Percentiles rank a stretch among this genome's conserved stretches.
Conservation (phyloP, 192 early-diverging fungal genomes). For the Backusella morwellensis region DNA sequence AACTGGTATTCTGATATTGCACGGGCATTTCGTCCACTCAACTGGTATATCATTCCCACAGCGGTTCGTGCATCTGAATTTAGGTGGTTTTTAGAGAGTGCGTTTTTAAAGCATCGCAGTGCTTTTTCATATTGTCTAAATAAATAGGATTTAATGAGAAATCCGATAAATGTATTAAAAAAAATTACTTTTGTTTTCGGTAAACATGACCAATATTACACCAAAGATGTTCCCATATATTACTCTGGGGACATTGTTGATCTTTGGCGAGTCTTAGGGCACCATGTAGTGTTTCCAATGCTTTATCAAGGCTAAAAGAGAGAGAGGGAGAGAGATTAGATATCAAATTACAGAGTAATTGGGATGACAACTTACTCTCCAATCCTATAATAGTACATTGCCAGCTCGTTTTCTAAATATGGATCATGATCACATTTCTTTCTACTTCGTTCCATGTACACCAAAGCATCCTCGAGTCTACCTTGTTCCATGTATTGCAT, state of each 20-base stretch:
- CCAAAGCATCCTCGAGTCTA: constrained; percentile 55
- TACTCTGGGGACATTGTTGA: constrained; percentile 37
- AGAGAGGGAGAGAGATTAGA: constrained; percentile 1
- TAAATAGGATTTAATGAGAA: background rate
- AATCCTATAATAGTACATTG: constrained; percentile 52
- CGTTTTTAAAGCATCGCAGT: constrained; percentile 38
- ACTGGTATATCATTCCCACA: constrained; percentile 59
- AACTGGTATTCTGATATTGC: constrained; percentile 59
- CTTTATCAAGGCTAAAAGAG: constrained; percentile 43
- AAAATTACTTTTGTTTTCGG: constrained; percentile 38
- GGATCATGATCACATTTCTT: constrained; percentile 62
- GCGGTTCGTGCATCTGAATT: constrained; percentile 45
- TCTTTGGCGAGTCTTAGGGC: constrained; percentile 51
- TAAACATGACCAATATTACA: constrained; percentile 70
- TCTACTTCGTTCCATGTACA: constrained; percentile 55
- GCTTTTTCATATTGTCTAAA: constrained; percentile 40
- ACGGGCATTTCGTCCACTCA: constrained; percentile 42
- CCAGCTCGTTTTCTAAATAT: constrained; percentile 70
- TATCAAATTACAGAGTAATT: background rate
- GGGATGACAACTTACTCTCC: constrained; percentile 40
- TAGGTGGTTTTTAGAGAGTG: constrained; percentile 36
- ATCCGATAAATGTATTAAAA: background rate
- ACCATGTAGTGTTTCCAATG: constrained; percentile 52
- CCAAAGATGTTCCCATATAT: constrained; percentile 60
- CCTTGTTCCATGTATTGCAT: constrained; percentile 69